Evolutionary conservation across 768 basidiomycete genomes (phyloP), one percentile per base, ranked within the genome.

Genomic region (Trametes punicea): DNA sequence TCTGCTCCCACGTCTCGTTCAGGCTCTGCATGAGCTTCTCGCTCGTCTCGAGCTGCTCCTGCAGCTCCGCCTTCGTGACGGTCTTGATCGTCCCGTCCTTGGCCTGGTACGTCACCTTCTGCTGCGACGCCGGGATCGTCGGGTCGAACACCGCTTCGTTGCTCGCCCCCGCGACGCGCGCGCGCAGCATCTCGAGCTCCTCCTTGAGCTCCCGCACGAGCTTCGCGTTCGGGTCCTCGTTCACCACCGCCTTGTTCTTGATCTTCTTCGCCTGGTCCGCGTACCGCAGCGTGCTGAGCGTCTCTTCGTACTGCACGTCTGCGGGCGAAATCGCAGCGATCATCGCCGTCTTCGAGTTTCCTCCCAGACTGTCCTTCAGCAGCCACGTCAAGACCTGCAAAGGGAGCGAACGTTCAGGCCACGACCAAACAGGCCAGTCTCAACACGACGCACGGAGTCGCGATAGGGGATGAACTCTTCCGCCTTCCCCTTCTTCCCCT

Each of bases 231-330:
- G 97, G 97, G 81, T 99, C 97, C 75, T 99, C 97, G 74, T 99
- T 99, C 62, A 99, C 91, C 56, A 98, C 85, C 15, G 97, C 96
- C 77, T 98, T 96, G 74, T 98, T 99, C 85, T 95, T 98, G 75
- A 99, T 99, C 86, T 96, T 96, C 87, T 99, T 99, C 30, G 96
- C 95, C 70, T 93, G 93, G 78, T 97, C 94, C 64, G 97, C 97
- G 73, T 99, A 98, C 5, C 97, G 89, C 56, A 99, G 77, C 2
- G 96, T 98, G 73, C 93, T 93, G 59, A 98, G 76, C 15, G 96
- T 98, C 72, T 98, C 96, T 62, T 98, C 96, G 67, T 98, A 98
- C 48, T 69, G 65, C 13, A 69, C 67, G 74, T 98, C 94, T 42
- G 94, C 95, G n/a, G 94, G 95, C 41, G 93, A 86, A 59, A 99